Evolutionary conservation across 2,329 filamentous ascomycete species (phyloP).

Genomic region (Apiospora sp.): DNA sequence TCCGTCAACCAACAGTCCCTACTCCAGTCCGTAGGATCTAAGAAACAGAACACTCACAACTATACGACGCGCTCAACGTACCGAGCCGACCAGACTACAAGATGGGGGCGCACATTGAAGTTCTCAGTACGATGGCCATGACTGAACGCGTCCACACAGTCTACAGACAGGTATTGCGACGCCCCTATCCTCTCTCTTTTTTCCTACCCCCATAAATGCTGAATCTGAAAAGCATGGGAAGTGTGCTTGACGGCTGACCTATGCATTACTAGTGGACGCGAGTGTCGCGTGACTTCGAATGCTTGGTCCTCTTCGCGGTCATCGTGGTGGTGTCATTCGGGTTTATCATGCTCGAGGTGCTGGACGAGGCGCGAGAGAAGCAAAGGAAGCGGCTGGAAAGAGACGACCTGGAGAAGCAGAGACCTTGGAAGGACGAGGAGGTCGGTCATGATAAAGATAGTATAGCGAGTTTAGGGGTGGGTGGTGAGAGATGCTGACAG

Average conservation of each 20-base stretch:
- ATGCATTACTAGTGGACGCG: constrained; percentile 1
- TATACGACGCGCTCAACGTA: neutral
- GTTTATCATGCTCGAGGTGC: constrained; percentile 22
- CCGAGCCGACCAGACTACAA: neutral
- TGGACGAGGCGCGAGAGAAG: constrained; percentile 18
- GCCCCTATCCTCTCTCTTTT: neutral
- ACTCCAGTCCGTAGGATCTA: neutral
- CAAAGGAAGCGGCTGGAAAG: neutral
- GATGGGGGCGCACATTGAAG: neutral
- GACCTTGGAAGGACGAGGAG: neutral
- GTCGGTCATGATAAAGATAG: neutral
- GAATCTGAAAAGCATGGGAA: neutral
- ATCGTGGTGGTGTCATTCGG: constrained; percentile 19
- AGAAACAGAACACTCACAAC: neutral
- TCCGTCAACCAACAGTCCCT: neutral
- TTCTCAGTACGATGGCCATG: constrained; percentile 2
- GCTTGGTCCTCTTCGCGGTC: constrained; percentile 14
- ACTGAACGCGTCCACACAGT: constrained; percentile 5
- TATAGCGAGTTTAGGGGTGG: neutral
- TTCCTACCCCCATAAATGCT: neutral
- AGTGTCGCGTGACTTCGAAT: constrained; percentile 9
- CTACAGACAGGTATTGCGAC: neutral
- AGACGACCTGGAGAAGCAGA: constrained; percentile 1
- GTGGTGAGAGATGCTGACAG: neutral
- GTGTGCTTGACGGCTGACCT: neutral